A percentile compares a stretch with the other conserved stretches of the same genome.
phyloP scores from a whole-genome alignment of 2,329 filamentous ascomycete species.

The Leptodontidium sp. region DNA sequence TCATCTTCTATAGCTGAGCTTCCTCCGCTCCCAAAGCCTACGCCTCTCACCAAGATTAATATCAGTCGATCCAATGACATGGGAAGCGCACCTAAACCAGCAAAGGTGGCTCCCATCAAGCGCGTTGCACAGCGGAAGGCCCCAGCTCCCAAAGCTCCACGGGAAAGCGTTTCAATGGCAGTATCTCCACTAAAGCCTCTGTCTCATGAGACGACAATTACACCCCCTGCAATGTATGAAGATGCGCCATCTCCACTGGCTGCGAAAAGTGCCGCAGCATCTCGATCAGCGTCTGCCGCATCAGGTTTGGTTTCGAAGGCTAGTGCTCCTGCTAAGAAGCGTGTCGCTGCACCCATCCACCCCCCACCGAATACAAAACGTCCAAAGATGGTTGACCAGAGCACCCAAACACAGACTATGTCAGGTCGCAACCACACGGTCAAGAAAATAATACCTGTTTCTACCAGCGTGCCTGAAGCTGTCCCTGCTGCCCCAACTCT shows the following conservation, averaged over 20 bases:
- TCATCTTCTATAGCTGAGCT: slow-evolving; percentile 29
- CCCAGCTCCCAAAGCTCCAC: slow-evolving; percentile 6
- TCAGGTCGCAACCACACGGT: slow-evolving; percentile 34
- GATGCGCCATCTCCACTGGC: slow-evolving; percentile 34
- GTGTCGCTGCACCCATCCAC: slow-evolving; percentile 13
- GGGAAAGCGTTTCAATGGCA: slow-evolving; percentile 6
- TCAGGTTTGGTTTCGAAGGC: slow-evolving; percentile 38
- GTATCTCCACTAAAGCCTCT: slow-evolving; percentile 1
- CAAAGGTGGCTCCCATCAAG: slow-evolving; percentile 31
- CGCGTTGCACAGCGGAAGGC: slow-evolving; percentile 28
- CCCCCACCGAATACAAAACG: slow-evolving; percentile 36
- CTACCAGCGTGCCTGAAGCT: slow-evolving; percentile 14
- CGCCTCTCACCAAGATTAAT: slow-evolving; percentile 26
- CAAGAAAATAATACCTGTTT: slow-evolving; percentile 2
- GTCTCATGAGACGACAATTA: slow-evolving; percentile 12
- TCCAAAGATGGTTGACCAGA: slow-evolving; percentile 42
- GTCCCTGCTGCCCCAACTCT: background rate
- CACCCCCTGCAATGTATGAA: slow-evolving; percentile 11
- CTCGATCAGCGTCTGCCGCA: slow-evolving; percentile 29
- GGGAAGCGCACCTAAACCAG: background rate
- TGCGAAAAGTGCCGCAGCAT: slow-evolving; percentile 32
- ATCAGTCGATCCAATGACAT: slow-evolving; percentile 4
- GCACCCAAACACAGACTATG: slow-evolving; percentile 44
- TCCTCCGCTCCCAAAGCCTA: slow-evolving; percentile 41
- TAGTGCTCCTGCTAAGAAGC: slow-evolving; percentile 32